Base-by-base conservation (phyloP, 1,284 basidiomycete genomes). In the Irpex sp. region DNA sequence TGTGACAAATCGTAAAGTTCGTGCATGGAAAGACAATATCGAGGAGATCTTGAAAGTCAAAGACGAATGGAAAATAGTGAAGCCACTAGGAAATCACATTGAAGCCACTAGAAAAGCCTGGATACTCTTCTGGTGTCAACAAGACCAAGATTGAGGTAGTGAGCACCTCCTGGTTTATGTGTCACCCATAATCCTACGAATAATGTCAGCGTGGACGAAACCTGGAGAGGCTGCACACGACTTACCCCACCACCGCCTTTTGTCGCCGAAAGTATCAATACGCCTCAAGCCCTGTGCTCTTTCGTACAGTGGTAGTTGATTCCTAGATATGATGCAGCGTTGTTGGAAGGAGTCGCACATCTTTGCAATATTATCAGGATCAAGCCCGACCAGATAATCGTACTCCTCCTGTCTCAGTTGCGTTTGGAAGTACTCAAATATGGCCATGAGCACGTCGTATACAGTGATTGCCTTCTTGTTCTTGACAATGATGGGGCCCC, bases 171-270 rank as follows among this genome's bases (percentile, higher is more conserved):
- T 1, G 57, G 33, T 35, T 47, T 26, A 26, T 15, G 21, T 17
- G 55, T 21, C 19, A 57, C 9, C 26, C 39, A 33, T 21, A 59
- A 13, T 8, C 58, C 58, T 59, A 36, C 1, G 36, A 9, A 36
- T 17, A 59, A 50, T 46, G 21, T 36, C 47, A 33, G 31, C 31
- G 5, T 33, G 31, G 31, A 6, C 31, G 31, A 33, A 33, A 33
- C 5, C 31, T 33, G 31, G 5, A 33, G 31, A 33, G 31, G 5
- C 1, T 33, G 0, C 0, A 33, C 1, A 7, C 33, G 58, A 58
- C 61, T 62, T 19, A 62, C 61, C 61, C 13, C 61, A 62, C 61
- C 61, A 62, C 17, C 57, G 31, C 56, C 17, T 58, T 4, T 53
- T 36, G n/a, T 62, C 61, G 0, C 61, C 61, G 21, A 62, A 49